Base-by-base conservation (phyloP, 805 yeast species). In the Zygotorulaspora sp. region DNA sequence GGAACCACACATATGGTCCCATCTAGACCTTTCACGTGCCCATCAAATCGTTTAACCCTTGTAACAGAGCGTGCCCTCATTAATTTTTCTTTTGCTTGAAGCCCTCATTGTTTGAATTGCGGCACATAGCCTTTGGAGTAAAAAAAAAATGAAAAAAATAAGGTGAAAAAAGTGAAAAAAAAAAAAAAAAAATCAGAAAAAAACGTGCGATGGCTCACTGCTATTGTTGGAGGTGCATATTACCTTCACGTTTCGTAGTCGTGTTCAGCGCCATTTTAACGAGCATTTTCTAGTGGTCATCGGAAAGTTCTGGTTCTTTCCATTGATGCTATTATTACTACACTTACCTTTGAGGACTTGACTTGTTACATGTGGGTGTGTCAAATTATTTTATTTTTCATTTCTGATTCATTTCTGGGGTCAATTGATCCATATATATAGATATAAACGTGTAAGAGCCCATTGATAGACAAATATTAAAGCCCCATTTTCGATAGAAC, bases 291-390 rank as follows among this genome's bases (percentile, higher is more conserved):
- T n/a, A n/a, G 14, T 26, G 30, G 28, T n/a, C 30, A 26, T 26
- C 30, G 30, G 30, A 26, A 26, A n/a, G 30, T 26, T 26, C 30
- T 26, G 17, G 30, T 26, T 26, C 17, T 14, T 26, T 26, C 30
- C 30, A 26, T 26, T 26, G 30, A 26, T 26, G 30, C 30, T 26
- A 26, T n/a, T 12, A 26, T 26, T 26, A 26, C n/a, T 6, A n/a
- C 9, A 6, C 17, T 5, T 8, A 26, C 17, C 17, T n/a, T 9
- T 12, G 9, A 17, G 17, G 30, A 14, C 8, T 14, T 26, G 30
- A 8, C n/a, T 12, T 26, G 30, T 26, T 26, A 26, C 30, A 26
- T 26, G 30, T 26, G 30, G 30, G 30, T 26, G 30, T 14, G 30
- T 6, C n/a, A 26, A 12, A 6, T 26, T 6, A 26, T n/a, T 26